Evolutionary conservation across 202 grass and related monocot species (phyloP), one percentile per base, ranked within the genome.

Genomic region (Carex arenaria): DNA sequence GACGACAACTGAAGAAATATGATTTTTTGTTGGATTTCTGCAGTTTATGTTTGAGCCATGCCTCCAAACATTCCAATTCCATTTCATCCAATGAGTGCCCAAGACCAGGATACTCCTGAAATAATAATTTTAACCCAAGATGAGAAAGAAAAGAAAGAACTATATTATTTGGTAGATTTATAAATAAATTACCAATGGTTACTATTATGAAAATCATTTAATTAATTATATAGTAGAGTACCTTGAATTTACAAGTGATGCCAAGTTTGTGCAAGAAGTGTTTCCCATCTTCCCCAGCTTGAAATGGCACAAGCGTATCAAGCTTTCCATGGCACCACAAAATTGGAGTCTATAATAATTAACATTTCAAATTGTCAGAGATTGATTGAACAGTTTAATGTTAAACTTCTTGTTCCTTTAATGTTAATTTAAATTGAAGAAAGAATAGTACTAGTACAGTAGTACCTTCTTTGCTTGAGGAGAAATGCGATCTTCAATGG

Each of bases 221-320:
- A 38, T 38, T 38, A 49, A 49, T 49, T 11, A 74, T 11, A 74
- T 11, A 74, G 23, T 42, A 12, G n/a, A 4, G 61, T 88, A 93
- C 88, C 89, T 91, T 91, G 51, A 91, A 89, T 49, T 91, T 84
- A 54, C 85, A 94, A 8, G 2, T 67, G 78, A 89, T 91, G 69
- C 82, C 89, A 40, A 94, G 78, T 15, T 78, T 83, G 19, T 36
- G 40, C 20, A 94, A 70, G 20, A 94, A 89, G 10, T 85, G 72
- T 14, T 52, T 80, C 4, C 86, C 89, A 31, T 90, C 87, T 78
- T 79, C 52, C 23, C 89, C 91, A 34, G 87, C 87, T 80, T 87
- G 73, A 59, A 91, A 87, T 17, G 87, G 89, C 19, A 89, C 78
- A 9, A 87, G 65, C 0, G 73, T 63, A 73, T 91, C 91, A 0